These are phyloP conservation scores for Sequoiadendron giganteum DNA, from an alignment of 75 land plant species.

Conservation along the genomic window DNA sequence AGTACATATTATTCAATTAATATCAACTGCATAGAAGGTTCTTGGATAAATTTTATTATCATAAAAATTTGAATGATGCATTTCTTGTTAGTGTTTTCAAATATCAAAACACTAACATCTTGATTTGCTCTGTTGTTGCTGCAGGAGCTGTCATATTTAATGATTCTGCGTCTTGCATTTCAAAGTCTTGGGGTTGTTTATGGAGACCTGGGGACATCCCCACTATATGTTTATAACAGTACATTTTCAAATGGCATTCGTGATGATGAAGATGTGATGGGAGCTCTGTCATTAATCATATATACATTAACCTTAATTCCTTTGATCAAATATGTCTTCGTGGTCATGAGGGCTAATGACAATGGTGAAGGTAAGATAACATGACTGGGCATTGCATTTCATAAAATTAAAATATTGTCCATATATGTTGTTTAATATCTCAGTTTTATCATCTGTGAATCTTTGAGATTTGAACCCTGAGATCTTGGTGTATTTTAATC, in stretches of 20 bases:
- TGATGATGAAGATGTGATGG: slow-evolving; percentile 61
- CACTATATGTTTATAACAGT: slow-evolving; percentile 84
- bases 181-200: slow-evolving; percentile 91
- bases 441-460: too few relatives aligned
- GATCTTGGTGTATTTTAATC: too few relatives aligned
- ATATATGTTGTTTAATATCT: not conserved
- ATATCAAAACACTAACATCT: not conserved
- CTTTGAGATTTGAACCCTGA: too few relatives aligned
- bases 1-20: not conserved
- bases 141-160: slow-evolving; percentile 59
- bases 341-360: slow-evolving; percentile 73
- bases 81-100: not conserved
- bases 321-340: slow-evolving; percentile 67
- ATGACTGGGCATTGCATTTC: not conserved
- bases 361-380: slow-evolving; percentile 63
- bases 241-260: slow-evolving; percentile 62
- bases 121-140: slow-evolving; percentile 5
- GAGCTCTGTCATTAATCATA: slow-evolving; percentile 73
- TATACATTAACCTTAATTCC: slow-evolving; percentile 70
- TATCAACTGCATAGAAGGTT: not conserved
- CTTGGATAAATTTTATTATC: not conserved
- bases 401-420: not conserved
- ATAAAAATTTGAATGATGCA: not conserved
- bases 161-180: slow-evolving; percentile 67
- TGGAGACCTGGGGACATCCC: slow-evolving; percentile 93